Conservation (phyloP, 2,329 filamentous ascomycete species). For the Fusarium brachygibbosum region DNA sequence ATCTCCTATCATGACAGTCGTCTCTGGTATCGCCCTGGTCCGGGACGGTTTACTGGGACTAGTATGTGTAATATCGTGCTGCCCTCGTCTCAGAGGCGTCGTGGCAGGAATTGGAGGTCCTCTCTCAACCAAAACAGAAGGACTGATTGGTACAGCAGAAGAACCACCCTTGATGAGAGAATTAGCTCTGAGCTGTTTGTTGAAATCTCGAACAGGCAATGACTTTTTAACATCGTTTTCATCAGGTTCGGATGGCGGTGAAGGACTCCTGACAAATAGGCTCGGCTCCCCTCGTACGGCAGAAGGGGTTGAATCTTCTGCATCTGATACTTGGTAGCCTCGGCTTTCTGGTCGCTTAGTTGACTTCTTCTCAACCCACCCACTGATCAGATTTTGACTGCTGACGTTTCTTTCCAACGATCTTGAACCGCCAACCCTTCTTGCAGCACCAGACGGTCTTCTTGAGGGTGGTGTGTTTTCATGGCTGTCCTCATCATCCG, state of each 20-base stretch:
- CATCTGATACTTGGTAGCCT: background rate
- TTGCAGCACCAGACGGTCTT: conserved; percentile 35
- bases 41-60: conserved; percentile 14
- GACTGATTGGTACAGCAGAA: background rate
- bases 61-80: background rate
- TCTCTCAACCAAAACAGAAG: background rate
- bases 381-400: conserved; percentile 58
- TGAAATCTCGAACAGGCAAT: conserved; percentile 53
- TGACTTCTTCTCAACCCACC: conserved; percentile 55
- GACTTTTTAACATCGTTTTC: conserved; percentile 41
- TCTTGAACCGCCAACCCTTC: conserved; percentile 37
- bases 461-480: conserved; percentile 13
- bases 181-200: conserved; percentile 51
- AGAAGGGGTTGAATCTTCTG: background rate
- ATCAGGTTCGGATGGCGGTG: conserved; percentile 31
- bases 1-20: conserved; percentile 44
- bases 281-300: conserved; percentile 22
- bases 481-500: conserved; percentile 28
- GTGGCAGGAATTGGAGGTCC: conserved; percentile 42
- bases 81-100: conserved; percentile 20
- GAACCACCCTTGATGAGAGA: background rate
- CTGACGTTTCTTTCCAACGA: conserved; percentile 42
- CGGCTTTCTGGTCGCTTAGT: conserved; percentile 3
- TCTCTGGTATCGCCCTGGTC: conserved; percentile 14
- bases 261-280: conserved; percentile 30